phyloP scores from a whole-genome alignment of 78 protist species.

The Pigoraptor vietnamica region DNA sequence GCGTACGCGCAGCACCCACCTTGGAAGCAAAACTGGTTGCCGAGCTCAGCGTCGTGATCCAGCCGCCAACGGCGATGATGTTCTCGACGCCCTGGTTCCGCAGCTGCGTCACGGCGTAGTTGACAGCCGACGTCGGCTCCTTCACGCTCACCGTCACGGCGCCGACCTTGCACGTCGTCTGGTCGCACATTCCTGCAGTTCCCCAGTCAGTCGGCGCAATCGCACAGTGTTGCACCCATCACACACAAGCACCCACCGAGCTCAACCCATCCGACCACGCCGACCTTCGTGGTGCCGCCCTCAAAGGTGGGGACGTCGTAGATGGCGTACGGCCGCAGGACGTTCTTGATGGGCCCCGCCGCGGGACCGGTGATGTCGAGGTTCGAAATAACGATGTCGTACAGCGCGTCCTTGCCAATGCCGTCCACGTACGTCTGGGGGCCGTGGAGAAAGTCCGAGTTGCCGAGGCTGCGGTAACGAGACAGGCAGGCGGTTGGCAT shows the following conservation, averaged over 20 bases:
- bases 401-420: not conserved
- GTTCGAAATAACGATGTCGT: not conserved
- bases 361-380: not conserved
- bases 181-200: not conserved
- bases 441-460: not conserved
- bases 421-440: not conserved
- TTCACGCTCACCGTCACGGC: not conserved
- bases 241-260: not conserved
- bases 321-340: not conserved
- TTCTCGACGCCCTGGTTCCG: not conserved
- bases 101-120: not conserved
- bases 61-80: not conserved
- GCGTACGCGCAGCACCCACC: no score
- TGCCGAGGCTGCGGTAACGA: not conserved
- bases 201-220: no score
- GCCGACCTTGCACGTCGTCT: not conserved
- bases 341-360: not conserved
- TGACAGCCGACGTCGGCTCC: not conserved
- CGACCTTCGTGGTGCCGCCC: not conserved
- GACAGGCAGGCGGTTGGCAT: no score
- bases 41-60: not conserved
- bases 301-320: not conserved
- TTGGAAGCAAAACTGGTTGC: not conserved
- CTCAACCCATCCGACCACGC: not conserved
- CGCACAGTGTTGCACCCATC: no score